Evolutionary conservation across 345 rosid genomes (phyloP), one percentile per base, ranked within the genome.

Genomic region (Eucalyptus marginata): DNA sequence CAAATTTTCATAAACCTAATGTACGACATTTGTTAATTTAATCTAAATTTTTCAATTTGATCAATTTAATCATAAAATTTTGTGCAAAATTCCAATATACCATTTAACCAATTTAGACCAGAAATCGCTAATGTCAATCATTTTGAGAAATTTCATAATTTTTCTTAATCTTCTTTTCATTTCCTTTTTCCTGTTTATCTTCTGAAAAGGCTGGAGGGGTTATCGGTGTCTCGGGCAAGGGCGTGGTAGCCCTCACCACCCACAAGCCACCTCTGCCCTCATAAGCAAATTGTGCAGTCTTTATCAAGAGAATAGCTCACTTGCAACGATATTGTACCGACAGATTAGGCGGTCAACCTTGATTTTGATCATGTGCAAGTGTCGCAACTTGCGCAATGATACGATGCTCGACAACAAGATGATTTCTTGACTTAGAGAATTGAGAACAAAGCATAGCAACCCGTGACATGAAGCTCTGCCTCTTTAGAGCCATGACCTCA

Each of bases 21-120:
- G 3, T 7, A 52, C 0, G 1, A 17, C 10, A 0, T 2, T 52
- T n/a, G n/a, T n/a, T 17, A 52, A 52, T 18, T 52, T 20, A 52
- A 0, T 18, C 0, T 52, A 52, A 52, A 56, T 1, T 56, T 56
- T 9, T 24, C 1, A 56, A 56, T 56, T 10, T 56, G 11, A 16
- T 20, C 3, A 18, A 52, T 56, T 56, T 22, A 56, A 0, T 56
- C 0, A 56, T 22, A 0, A 56, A 56, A 20, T 0, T 56, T 56
- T 2, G 29, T 10, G 29, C 13, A 56, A 56, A 56, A 9, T 56
- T 56, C 8, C 13, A 56, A 56, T 56, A 0, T 56, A 22, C 6
- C 6, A 56, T 56, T 9, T 56, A 56, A 10, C 0, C 10, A 1
- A 56, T 56, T 56, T 56, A 7, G 10, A 25, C 25, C 0, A 0